phyloP scores from a whole-genome alignment of 345 rosid genomes.

The Euphorbia peplus region DNA sequence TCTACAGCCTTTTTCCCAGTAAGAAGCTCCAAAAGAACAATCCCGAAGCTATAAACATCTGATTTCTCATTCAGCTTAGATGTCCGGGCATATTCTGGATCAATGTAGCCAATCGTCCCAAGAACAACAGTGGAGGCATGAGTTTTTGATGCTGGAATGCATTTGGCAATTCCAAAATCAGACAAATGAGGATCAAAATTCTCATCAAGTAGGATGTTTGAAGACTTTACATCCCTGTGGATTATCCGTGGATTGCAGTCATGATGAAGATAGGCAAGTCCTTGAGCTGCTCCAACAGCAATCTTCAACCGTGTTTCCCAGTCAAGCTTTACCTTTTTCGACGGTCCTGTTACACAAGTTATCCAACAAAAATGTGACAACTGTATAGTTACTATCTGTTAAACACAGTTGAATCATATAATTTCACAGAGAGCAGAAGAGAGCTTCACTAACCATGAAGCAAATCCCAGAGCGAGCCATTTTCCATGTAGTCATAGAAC shows the following conservation, averaged over 20 bases:
- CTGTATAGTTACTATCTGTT: too few species aligned
- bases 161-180: slow-evolving; percentile 90
- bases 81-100: slow-evolving; percentile 93
- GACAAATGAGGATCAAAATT: slow-evolving; percentile 83
- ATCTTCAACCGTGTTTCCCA: slow-evolving; percentile 88
- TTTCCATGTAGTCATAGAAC: slow-evolving; percentile 94
- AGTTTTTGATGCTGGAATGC: slow-evolving; percentile 64
- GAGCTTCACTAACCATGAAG: slow-evolving; percentile 62
- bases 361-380: background rate
- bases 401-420: too few species aligned
- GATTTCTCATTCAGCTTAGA: slow-evolving; percentile 83
- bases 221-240: slow-evolving; percentile 91
- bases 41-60: slow-evolving; percentile 91
- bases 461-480: slow-evolving; percentile 95
- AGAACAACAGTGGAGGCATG: slow-evolving; percentile 82
- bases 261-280: slow-evolving; percentile 95
- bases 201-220: slow-evolving; percentile 83
- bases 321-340: slow-evolving; percentile 82
- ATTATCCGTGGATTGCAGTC: slow-evolving; percentile 87
- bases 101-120: slow-evolving; percentile 95
- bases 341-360: slow-evolving; percentile 40
- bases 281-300: slow-evolving; percentile 95
- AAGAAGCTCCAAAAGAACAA: slow-evolving; percentile 90
- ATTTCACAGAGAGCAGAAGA: background rate
- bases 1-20: slow-evolving; percentile 97